Percentiles rank a stretch among this genome's conserved stretches.
phyloP scores from a whole-genome alignment of 2,329 filamentous ascomycete species.

The Colletotrichum sojae region DNA sequence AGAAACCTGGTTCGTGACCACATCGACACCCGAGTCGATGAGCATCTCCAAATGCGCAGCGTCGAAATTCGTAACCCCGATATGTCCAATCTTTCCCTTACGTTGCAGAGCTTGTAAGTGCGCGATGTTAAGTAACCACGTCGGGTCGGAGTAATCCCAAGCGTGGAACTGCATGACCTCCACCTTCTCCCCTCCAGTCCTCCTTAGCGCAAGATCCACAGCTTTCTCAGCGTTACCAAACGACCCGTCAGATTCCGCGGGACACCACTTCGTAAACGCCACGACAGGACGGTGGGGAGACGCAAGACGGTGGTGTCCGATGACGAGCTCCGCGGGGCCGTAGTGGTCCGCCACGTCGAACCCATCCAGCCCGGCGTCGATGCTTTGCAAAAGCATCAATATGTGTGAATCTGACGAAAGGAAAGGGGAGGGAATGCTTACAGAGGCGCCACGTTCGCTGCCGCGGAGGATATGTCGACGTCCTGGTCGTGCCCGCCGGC shows the following conservation, averaged over 20 bases:
- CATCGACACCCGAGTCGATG: conserved; percentile 10
- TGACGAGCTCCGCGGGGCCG: conserved; percentile 38
- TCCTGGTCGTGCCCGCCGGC: conserved; percentile 29
- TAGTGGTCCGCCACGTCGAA: conserved; percentile 56
- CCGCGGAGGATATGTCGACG: conserved; percentile 24
- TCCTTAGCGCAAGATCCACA: conserved; percentile 15
- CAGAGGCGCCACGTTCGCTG: conserved; percentile 16
- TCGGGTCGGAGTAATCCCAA: conserved; percentile 32
- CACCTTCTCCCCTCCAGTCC: conserved; percentile 12
- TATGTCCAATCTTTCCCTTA: conserved; percentile 11
- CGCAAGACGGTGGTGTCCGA: conserved; percentile 16
- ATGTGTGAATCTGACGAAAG: no score
- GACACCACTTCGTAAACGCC: conserved; percentile 36
- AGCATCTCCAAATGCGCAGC: conserved; percentile 32
- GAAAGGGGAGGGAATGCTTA: background rate
- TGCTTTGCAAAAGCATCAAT: background rate
- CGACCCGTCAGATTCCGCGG: conserved; percentile 26
- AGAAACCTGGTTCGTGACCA: conserved; percentile 36
- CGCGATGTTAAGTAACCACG: conserved; percentile 30
- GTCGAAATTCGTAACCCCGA: conserved; percentile 33
- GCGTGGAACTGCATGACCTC: conserved; percentile 32
- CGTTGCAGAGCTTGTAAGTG: conserved; percentile 12
- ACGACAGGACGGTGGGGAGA: background rate
- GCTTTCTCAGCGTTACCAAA: conserved; percentile 15
- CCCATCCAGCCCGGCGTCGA: conserved; percentile 45